A percentile compares a stretch with the other conserved stretches of the same genome.
phyloP scores from a whole-genome alignment of 805 yeast genomes.

The Candida peoriensis region DNA sequence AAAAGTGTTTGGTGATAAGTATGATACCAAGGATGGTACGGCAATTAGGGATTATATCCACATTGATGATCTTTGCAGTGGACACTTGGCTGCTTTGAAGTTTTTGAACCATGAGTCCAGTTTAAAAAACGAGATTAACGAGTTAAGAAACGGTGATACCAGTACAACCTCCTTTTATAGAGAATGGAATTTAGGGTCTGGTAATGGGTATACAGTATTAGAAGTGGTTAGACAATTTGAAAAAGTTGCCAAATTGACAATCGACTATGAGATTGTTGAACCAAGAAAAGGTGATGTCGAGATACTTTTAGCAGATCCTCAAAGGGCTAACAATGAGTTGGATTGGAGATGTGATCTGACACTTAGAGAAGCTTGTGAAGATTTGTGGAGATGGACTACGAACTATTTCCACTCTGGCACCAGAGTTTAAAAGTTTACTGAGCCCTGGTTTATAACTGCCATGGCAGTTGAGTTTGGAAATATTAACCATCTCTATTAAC shows the following conservation, averaged over 20 bases:
- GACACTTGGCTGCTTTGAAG: slow-evolving; percentile 67
- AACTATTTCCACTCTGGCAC: no score
- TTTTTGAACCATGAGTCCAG: no score
- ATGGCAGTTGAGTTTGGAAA: no score
- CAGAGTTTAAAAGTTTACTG: no score
- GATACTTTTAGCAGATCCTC: slow-evolving; percentile 66
- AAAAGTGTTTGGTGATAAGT: slow-evolving; percentile 70
- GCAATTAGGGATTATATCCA: slow-evolving; percentile 81
- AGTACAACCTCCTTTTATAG: slow-evolving; percentile 64
- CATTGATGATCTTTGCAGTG: slow-evolving; percentile 73
- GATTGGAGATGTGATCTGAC: slow-evolving; percentile 55
- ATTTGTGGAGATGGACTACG: slow-evolving; percentile 82
- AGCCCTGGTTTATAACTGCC: no score
- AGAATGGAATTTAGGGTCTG: slow-evolving; percentile 84
- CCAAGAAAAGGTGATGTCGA: slow-evolving; percentile 77
- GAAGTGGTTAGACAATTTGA: slow-evolving; percentile 65
- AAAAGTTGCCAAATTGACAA: slow-evolving; percentile 55
- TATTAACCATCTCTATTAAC: no score
- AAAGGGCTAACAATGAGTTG: slow-evolving; percentile 61
- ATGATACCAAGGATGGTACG: slow-evolving; percentile 69
- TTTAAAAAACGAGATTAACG: no score
- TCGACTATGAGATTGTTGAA: slow-evolving; percentile 60
- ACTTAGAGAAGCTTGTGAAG: slow-evolving; percentile 61
- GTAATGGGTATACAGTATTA: slow-evolving; percentile 72
- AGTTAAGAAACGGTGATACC: slow-evolving; percentile 21